These are phyloP conservation scores for Linnemannia zychae DNA, from an alignment of 192 early-diverging fungal genomes.

Conservation along the genomic window DNA sequence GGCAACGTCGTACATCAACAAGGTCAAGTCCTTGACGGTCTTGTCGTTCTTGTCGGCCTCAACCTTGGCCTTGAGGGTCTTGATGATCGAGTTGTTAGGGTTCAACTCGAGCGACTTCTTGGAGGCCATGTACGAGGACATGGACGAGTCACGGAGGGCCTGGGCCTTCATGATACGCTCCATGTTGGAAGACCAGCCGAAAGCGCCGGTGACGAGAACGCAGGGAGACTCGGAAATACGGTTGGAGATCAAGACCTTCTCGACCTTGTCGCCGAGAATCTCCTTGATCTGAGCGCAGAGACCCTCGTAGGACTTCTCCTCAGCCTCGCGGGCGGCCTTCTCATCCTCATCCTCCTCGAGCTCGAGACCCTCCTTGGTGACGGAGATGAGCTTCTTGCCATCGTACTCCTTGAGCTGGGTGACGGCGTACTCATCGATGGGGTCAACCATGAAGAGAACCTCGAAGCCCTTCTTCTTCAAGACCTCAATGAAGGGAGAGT, in stretches of 20 bases:
- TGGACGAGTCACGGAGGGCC: slow-evolving; percentile 97
- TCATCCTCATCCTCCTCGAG: slow-evolving; percentile 99
- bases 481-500: slow-evolving; percentile 98
- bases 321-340: slow-evolving; percentile 95
- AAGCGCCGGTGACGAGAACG: slow-evolving; percentile 98
- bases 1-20: slow-evolving; percentile 95
- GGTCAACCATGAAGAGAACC: slow-evolving; percentile 98
- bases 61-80: slow-evolving; percentile 94
- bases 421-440: slow-evolving; percentile 99
- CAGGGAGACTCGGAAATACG: slow-evolving; percentile 98
- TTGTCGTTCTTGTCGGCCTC: slow-evolving; percentile 98
- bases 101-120: slow-evolving; percentile 99
- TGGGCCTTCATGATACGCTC: slow-evolving; percentile 99
- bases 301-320: slow-evolving; percentile 90
- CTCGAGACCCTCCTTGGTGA: slow-evolving; percentile 99
- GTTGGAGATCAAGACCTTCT: slow-evolving; percentile 93
- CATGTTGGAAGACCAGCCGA: slow-evolving; percentile 99
- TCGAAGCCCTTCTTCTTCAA: slow-evolving; percentile 99
- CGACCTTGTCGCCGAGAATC: slow-evolving; percentile 98
- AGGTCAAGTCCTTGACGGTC: slow-evolving; percentile 97
- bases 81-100: slow-evolving; percentile 95
- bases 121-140: slow-evolving; percentile 99
- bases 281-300: slow-evolving; percentile 97
- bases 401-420: slow-evolving; percentile 99
- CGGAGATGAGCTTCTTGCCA: slow-evolving; percentile 98